Conservation (phyloP, 2,329 filamentous ascomycete genomes). For the Monilinia fructicola region DNA sequence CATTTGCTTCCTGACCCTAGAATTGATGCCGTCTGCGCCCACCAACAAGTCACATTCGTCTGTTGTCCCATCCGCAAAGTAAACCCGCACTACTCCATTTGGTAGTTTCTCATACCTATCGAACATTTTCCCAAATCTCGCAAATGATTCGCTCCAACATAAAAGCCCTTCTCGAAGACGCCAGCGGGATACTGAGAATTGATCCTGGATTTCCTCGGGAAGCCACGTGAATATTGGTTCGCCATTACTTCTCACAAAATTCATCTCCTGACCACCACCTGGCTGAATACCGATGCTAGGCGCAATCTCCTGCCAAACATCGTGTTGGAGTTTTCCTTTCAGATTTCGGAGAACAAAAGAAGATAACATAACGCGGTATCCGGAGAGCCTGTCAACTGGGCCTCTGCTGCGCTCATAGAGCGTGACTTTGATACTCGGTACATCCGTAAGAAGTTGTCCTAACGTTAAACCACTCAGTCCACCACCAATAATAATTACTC, state of each 20-base stretch:
- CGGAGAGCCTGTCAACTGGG: constrained; percentile 31
- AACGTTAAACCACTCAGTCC: constrained; percentile 36
- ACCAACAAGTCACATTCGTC: constrained; percentile 53
- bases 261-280: constrained; percentile 32
- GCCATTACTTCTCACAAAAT: constrained; percentile 34
- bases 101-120: constrained; percentile 35
- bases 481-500: constrained; percentile 35
- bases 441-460: constrained; percentile 32
- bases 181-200: constrained; percentile 36
- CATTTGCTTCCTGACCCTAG: constrained; percentile 46
- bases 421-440: constrained; percentile 31
- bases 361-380: constrained; percentile 37
- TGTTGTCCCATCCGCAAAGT: constrained; percentile 46
- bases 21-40: constrained; percentile 56
- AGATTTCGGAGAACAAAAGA: constrained; percentile 33
- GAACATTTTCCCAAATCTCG: constrained; percentile 41
- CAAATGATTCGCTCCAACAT: constrained; percentile 29
- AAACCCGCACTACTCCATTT: constrained; percentile 41
- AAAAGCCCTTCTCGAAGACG: constrained; percentile 34
- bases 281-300: constrained; percentile 33
- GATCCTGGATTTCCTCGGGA: constrained; percentile 32
- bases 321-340: constrained; percentile 29
- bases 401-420: constrained; percentile 32
- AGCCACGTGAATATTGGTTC: constrained; percentile 34
- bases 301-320: constrained; percentile 31